phyloP scores from a whole-genome alignment of 179 eudicot genomes.

The Vitellaria paradoxa region DNA sequence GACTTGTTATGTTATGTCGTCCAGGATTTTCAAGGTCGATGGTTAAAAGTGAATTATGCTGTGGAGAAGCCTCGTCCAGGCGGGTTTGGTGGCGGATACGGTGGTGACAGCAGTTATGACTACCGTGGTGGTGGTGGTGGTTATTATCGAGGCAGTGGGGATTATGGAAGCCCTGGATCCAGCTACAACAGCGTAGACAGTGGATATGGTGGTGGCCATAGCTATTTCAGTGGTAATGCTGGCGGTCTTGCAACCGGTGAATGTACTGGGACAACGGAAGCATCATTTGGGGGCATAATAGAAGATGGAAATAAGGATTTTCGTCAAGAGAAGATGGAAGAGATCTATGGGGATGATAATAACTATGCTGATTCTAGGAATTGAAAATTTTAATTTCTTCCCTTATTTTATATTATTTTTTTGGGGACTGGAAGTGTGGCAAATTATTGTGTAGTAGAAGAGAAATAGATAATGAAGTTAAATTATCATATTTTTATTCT shows the following conservation, averaged over 20 bases:
- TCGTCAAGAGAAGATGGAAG: not conserved
- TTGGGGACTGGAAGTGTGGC: too few species aligned
- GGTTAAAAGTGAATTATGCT: constrained; percentile 9
- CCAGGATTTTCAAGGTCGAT: constrained; percentile 14
- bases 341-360: not conserved
- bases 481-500: too few species aligned
- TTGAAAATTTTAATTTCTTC: too few species aligned
- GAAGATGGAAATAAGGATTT: not conserved
- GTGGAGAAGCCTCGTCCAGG: not conserved
- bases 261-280: too few species aligned
- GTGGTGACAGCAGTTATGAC: not conserved
- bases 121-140: not conserved
- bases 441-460: too few species aligned
- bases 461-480: too few species aligned
- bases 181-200: not conserved
- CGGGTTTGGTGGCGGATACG: not conserved
- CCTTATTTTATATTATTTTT: too few species aligned
- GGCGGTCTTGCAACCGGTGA: too few species aligned
- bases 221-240: not conserved
- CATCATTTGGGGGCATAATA: too few species aligned
- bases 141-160: not conserved
- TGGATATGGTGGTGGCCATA: not conserved
- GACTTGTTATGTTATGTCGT: not conserved
- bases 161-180: not conserved
- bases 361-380: not conserved